Conservation (phyloP, 495 filamentous ascomycete species). For the Neurospora hispaniola region DNA sequence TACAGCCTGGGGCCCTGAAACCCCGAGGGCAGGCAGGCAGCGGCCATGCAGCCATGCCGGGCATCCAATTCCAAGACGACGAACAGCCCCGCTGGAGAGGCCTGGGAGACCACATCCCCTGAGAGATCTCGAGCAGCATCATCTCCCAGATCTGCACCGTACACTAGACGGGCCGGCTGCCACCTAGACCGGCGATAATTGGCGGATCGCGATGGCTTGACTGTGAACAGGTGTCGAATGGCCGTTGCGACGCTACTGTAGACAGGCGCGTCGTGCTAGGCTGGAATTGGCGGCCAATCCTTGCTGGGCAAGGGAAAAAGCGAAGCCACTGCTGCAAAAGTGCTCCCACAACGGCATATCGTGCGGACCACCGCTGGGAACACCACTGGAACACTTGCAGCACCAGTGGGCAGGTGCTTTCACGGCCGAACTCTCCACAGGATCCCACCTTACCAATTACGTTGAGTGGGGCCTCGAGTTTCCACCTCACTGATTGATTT, state of each 20-base stretch:
- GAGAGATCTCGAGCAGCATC: background rate
- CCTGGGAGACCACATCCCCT: background rate
- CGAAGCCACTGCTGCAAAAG: background rate
- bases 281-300: background rate
- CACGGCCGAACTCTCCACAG: background rate
- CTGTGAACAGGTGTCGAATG: background rate
- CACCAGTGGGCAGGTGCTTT: background rate
- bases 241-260: background rate
- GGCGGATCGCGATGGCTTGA: background rate
- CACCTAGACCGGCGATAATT: background rate
- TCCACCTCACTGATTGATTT: background rate
- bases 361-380: background rate
- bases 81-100: background rate
- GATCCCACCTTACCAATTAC: background rate
- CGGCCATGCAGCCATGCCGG: background rate
- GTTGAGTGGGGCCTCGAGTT: background rate
- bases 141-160: background rate
- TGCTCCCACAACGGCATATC: background rate
- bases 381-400: background rate
- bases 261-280: background rate
- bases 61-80: background rate
- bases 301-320: background rate
- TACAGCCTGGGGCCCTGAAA: background rate
- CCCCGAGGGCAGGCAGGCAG: background rate
- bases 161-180: background rate